These are phyloP conservation scores for Irpex sp. DNA, from an alignment of 1,284 basidiomycete genomes.

Conservation along the genomic window DNA sequence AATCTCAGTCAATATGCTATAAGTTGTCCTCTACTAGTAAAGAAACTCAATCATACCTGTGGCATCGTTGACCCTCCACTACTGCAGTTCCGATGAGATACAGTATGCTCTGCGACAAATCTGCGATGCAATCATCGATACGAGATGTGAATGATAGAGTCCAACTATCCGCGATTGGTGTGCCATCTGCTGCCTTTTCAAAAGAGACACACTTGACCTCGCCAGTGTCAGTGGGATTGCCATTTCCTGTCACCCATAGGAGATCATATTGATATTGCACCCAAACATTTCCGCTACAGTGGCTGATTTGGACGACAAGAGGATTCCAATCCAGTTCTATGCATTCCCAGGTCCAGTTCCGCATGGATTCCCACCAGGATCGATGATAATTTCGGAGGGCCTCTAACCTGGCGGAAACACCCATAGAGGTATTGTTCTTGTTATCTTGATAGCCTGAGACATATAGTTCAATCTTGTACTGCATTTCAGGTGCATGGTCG, in stretches of 20 bases:
- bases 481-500: background rate
- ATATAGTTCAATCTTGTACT: background rate
- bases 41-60: background rate
- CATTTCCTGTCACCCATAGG: too few species aligned
- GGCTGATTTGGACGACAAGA: too few species aligned
- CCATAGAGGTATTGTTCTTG: background rate
- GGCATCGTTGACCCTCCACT: background rate
- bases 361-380: background rate
- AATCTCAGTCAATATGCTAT: background rate
- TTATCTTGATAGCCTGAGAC: background rate
- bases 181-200: background rate
- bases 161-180: background rate
- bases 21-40: background rate
- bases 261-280: too few species aligned
- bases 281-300: too few species aligned
- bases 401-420: background rate
- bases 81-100: background rate
- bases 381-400: background rate
- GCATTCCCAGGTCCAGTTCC: background rate
- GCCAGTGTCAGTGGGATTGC: too few species aligned
- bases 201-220: background rate
- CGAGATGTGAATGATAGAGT: background rate
- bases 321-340: background rate
- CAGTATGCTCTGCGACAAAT: background rate
- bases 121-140: background rate